Conservation (phyloP, 768 basidiomycete genomes). For the Phanerodontia chrysosporium region DNA sequence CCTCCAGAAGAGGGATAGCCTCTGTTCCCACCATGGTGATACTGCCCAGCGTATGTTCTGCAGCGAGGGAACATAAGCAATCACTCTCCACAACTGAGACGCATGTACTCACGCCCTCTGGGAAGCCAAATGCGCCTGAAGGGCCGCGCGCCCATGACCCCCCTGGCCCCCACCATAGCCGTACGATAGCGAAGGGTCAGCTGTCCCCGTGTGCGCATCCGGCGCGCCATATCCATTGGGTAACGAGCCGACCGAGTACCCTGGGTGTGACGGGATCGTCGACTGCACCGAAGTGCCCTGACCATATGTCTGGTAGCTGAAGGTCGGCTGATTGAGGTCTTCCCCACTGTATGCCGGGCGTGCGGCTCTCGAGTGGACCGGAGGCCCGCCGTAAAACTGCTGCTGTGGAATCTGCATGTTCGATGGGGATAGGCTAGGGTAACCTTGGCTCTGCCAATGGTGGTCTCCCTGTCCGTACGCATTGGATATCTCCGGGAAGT, state of each 20-base stretch:
- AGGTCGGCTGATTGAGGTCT: constrained; percentile 11
- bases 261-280: constrained; percentile 13
- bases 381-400: constrained; percentile 8
- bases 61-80: constrained; percentile 4
- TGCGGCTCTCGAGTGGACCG: constrained; percentile 8
- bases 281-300: constrained; percentile 10
- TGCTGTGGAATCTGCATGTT: constrained; percentile 4
- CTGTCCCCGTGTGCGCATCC: constrained; percentile 12
- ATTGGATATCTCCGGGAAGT: constrained; percentile 2
- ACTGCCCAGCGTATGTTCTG: constrained; percentile 11
- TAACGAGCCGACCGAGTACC: constrained; percentile 12
- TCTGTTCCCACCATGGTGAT: constrained; percentile 10
- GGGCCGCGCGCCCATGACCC: constrained; percentile 4
- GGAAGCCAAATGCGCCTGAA: constrained; percentile 8
- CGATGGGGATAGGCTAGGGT: constrained; percentile 5
- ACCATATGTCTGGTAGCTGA: constrained; percentile 12
- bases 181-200: constrained; percentile 14
- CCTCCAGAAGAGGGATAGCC: constrained; percentile 6
- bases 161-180: constrained; percentile 10
- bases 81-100: not conserved
- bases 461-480: not conserved
- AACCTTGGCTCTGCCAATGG: constrained; percentile 9
- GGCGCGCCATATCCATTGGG: constrained; percentile 14
- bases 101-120: constrained; percentile 12
- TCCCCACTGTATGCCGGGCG: constrained; percentile 10